Conservation (phyloP, 805 yeast species). For the Saturnispora sanitii region DNA sequence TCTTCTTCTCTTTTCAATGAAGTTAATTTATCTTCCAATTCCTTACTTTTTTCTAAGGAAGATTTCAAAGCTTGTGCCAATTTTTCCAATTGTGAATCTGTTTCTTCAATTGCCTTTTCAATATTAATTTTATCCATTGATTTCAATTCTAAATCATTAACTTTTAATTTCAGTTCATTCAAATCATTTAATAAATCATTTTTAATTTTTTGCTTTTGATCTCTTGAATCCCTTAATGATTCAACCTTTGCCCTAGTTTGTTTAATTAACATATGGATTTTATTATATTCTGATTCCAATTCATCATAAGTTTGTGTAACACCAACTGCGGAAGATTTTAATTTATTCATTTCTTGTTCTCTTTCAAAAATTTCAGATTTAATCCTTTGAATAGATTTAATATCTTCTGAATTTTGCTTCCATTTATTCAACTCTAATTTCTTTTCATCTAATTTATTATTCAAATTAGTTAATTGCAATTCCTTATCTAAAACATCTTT, state of each 20-base stretch:
- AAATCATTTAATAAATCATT: conserved; percentile 38
- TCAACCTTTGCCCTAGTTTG: conserved; percentile 28
- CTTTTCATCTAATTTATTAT: conserved; percentile 19
- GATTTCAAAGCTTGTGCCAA: conserved; percentile 5
- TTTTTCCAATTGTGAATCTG: conserved; percentile 18
- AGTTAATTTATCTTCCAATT: not conserved
- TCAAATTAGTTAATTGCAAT: conserved; percentile 12
- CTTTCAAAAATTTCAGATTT: conserved; percentile 10
- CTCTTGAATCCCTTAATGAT: conserved; percentile 33
- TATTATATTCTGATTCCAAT: conserved; percentile 35
- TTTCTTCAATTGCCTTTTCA: conserved; percentile 30
- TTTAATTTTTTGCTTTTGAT: conserved; percentile 33
- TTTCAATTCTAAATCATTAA: conserved; percentile 45
- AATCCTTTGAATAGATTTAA: conserved; percentile 3
- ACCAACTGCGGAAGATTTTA: conserved; percentile 9
- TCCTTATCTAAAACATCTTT: not conserved
- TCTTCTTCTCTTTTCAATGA: not conserved
- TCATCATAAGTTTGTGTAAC: conserved; percentile 32
- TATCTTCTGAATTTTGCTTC: conserved; percentile 9
- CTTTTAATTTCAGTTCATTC: conserved; percentile 42
- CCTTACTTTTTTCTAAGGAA: not conserved
- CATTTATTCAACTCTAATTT: conserved; percentile 6
- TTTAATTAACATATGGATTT: conserved; percentile 32
- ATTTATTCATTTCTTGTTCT: conserved; percentile 6
- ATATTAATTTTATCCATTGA: conserved; percentile 37